phyloP scores from a whole-genome alignment of 768 basidiomycete species.

The Pseudohyphozyma bogoriensis region DNA sequence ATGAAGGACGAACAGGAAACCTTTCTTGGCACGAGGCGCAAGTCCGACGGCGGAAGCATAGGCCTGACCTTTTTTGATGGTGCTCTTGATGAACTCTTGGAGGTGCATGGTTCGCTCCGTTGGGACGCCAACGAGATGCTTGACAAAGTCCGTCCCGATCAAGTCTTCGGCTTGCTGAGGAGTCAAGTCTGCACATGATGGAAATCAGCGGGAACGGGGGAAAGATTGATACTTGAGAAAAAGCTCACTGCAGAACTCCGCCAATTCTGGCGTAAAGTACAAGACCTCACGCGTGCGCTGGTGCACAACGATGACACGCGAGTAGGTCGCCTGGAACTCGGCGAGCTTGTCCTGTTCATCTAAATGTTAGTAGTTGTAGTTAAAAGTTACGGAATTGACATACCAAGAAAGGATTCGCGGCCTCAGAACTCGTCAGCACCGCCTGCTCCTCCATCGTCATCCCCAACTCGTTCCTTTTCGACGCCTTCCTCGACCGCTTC shows the following conservation, averaged over 20 bases:
- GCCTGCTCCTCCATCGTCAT: conserved; percentile 1
- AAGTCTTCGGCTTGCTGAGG: not conserved
- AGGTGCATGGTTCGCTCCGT: not conserved
- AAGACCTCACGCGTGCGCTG: not conserved
- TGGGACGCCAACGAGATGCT: not conserved
- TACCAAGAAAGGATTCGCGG: not conserved
- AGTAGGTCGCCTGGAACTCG: not conserved
- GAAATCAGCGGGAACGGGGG: not conserved
- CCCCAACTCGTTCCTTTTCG: not conserved
- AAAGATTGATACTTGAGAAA: not conserved
- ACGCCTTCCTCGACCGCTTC: not conserved
- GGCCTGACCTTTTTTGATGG: not conserved
- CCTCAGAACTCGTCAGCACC: not conserved
- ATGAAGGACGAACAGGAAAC: not conserved
- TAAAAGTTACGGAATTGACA: not conserved
- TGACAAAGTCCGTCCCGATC: not conserved
- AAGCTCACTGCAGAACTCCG: not conserved
- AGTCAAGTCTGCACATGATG: not conserved
- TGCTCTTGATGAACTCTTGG: not conserved
- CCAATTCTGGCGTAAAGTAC: not conserved
- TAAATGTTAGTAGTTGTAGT: not conserved
- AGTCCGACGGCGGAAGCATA: not conserved
- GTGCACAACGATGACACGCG: not conserved
- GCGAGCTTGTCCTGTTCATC: not conserved
- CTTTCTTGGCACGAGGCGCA: not conserved